Conservation (phyloP, 345 rosid species). For the Eucalyptus fibrosa region DNA sequence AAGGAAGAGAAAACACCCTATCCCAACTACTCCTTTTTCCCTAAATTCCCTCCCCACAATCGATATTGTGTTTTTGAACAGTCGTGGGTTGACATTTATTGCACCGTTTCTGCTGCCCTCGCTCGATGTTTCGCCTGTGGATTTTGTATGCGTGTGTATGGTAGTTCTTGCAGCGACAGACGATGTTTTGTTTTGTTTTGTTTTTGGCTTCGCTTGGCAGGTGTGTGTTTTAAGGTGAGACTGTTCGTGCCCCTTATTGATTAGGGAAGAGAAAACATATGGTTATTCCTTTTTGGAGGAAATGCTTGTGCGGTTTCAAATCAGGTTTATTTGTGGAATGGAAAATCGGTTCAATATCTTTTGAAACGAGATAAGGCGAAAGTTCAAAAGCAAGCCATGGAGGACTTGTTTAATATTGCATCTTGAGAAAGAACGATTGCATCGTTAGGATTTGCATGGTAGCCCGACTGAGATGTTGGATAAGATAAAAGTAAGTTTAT, state of each 20-base stretch:
- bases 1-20: background rate
- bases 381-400: background rate
- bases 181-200: background rate
- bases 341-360: background rate
- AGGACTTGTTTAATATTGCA: background rate
- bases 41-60: background rate
- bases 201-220: background rate
- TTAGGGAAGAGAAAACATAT: background rate
- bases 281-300: background rate
- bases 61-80: background rate
- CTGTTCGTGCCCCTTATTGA: background rate
- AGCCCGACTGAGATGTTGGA: background rate
- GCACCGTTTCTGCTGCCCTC: background rate
- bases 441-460: background rate
- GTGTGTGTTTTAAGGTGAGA: background rate
- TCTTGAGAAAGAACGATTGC: background rate
- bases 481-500: background rate
- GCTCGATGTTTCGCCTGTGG: background rate
- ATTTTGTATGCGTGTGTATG: background rate
- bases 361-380: background rate
- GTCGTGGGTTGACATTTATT: background rate
- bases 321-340: background rate
- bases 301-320: background rate
- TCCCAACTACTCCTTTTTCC: background rate
- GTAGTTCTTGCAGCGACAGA: background rate